Percentiles rank a stretch among this genome's conserved stretches.
These are phyloP conservation scores for Leccinum truebloodii DNA, from an alignment of 768 basidiomycete species.

Conservation along the genomic window DNA sequence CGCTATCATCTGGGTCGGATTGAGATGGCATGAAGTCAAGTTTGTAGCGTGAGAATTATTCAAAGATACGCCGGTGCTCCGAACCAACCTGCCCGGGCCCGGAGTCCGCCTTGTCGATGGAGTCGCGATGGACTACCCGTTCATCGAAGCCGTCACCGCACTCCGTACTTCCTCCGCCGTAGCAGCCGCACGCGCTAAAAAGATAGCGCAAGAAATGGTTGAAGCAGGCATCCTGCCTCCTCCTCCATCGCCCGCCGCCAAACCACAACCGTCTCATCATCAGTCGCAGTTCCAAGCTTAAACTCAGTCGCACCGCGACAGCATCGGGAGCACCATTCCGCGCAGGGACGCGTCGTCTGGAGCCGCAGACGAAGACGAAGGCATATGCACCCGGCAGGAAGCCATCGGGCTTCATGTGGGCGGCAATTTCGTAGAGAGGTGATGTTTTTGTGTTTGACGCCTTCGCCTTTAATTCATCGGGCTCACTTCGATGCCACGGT, in stretches of 20 bases:
- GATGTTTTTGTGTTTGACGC: neutral
- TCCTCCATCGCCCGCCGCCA: constrained; percentile 43
- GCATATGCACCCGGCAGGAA: constrained; percentile 67
- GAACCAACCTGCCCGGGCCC: constrained; percentile 61
- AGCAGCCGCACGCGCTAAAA: constrained; percentile 66
- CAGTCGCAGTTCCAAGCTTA: neutral
- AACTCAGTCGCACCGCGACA: constrained; percentile 31
- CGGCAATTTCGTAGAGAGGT: constrained; percentile 85
- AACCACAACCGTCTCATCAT: constrained; percentile 24
- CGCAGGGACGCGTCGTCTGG: constrained; percentile 1
- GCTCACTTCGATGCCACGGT: neutral
- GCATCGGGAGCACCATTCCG: constrained; percentile 30
- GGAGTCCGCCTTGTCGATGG: constrained; percentile 55
- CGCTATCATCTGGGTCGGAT: neutral
- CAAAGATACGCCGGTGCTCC: no score
- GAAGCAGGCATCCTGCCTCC: constrained; percentile 69
- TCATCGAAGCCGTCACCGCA: constrained; percentile 77
- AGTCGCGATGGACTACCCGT: constrained; percentile 79
- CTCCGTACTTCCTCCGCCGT: constrained; percentile 76
- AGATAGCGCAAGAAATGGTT: constrained; percentile 75
- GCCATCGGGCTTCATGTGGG: constrained; percentile 86
- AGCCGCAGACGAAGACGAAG: constrained; percentile 58
- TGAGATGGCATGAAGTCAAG: no score
- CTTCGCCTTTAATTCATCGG: neutral
- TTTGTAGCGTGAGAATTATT: no score